phyloP scores from a whole-genome alignment of 2,329 filamentous ascomycete genomes.

The Fusarium nodosum region DNA sequence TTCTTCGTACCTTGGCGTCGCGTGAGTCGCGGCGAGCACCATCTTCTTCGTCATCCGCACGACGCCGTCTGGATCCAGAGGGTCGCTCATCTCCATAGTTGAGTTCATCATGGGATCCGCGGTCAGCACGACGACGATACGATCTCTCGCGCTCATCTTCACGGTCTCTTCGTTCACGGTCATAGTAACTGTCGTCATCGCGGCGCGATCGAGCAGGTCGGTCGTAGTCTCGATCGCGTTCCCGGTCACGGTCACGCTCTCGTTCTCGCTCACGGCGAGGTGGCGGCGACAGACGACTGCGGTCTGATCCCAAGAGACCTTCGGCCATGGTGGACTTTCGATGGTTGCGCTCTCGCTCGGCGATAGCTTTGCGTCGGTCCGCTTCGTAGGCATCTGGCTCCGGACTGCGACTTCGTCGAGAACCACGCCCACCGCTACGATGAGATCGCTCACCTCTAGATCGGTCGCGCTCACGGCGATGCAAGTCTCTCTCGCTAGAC shows the following conservation, averaged over 20 bases:
- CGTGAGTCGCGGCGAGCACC: conserved; percentile 74
- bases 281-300: conserved; percentile 60
- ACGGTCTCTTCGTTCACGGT: conserved; percentile 86
- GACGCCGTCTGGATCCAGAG: conserved; percentile 77
- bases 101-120: conserved; percentile 85
- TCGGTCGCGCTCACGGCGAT: conserved; percentile 73
- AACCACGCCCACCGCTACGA: conserved; percentile 68
- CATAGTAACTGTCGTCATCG: conserved; percentile 78
- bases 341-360: conserved; percentile 93
- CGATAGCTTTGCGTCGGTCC: conserved; percentile 91
- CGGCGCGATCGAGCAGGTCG: conserved; percentile 68
- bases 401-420: conserved; percentile 84
- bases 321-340: conserved; percentile 82
- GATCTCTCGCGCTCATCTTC: conserved; percentile 91
- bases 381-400: conserved; percentile 96
- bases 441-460: conserved; percentile 74
- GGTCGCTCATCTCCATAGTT: conserved; percentile 87
- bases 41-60: conserved; percentile 82
- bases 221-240: conserved; percentile 62
- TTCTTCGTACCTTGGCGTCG: conserved; percentile 71
- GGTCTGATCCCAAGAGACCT: conserved; percentile 67
- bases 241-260: conserved; percentile 55
- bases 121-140: conserved; percentile 83
- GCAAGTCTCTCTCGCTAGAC: conserved; percentile 63
- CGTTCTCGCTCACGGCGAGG: conserved; percentile 39